Conservation (phyloP, 1,139 yeast species). For the Tardiomyces depauwii region DNA sequence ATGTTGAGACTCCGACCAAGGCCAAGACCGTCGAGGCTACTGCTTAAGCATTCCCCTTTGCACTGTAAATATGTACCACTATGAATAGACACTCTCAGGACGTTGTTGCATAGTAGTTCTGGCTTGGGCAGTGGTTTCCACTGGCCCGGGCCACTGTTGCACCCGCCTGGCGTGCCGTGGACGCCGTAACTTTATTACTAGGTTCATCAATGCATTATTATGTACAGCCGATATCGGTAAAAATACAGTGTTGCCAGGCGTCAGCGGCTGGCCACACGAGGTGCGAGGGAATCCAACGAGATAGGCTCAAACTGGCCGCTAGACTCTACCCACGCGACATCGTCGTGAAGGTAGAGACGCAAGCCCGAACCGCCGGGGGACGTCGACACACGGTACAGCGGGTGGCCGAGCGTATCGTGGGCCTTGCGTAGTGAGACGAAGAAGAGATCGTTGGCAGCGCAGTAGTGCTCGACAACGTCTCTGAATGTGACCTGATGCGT, state of each 20-base stretch:
- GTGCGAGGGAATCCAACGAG: conserved; percentile 17
- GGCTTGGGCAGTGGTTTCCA: no score
- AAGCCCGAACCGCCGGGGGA: conserved; percentile 24
- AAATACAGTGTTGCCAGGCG: no score
- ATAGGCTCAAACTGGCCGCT: conserved; percentile 14
- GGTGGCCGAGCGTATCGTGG: conserved; percentile 25
- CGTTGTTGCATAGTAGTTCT: conserved; percentile 1
- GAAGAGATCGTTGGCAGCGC: conserved; percentile 27
- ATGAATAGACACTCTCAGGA: background rate
- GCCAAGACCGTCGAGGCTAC: background rate
- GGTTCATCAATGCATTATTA: background rate
- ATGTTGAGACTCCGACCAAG: background rate
- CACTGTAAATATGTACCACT: background rate
- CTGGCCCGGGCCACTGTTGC: no score
- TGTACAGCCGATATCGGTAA: no score
- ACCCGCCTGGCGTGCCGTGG: no score
- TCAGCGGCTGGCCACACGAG: background rate
- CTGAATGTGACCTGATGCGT: conserved; percentile 27
- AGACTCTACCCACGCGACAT: conserved; percentile 33
- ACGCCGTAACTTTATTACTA: no score
- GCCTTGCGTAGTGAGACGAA: conserved; percentile 23
- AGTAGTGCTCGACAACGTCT: conserved; percentile 39
- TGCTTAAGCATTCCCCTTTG: no score
- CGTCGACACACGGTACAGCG: conserved; percentile 27
- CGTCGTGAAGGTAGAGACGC: conserved; percentile 32